Evolutionary conservation across 768 basidiomycete species (phyloP).

Genomic region (Ramaria sp.): DNA sequence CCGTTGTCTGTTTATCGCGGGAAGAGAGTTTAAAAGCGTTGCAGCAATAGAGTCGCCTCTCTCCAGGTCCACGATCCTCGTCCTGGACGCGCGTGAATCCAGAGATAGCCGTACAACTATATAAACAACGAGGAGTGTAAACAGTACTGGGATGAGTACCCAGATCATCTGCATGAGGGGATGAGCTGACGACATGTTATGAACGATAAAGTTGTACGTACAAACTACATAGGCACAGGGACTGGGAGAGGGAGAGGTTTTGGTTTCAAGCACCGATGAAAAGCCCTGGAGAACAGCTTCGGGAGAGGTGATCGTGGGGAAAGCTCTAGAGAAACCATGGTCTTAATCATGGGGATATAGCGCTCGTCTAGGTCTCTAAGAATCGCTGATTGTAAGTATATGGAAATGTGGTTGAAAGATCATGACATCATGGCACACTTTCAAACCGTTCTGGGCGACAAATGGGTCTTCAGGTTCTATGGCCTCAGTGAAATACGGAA

Average conservation of each 20-base stretch:
- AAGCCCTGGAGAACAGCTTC: slow-evolving; percentile 27
- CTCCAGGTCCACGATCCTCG: slow-evolving; percentile 59
- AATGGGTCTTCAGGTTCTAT: slow-evolving; percentile 65
- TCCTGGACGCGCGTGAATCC: slow-evolving; percentile 46
- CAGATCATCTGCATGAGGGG: slow-evolving; percentile 34
- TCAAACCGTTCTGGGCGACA: slow-evolving; percentile 43
- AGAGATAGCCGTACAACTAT: slow-evolving; percentile 45
- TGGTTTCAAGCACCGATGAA: slow-evolving; percentile 26
- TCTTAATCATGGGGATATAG: slow-evolving; percentile 46
- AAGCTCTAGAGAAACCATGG: slow-evolving; percentile 34
- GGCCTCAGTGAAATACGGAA: slow-evolving; percentile 72
- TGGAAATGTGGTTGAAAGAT: neutral
- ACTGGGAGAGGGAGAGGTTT: slow-evolving; percentile 27
- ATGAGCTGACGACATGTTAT: neutral
- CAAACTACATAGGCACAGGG: slow-evolving; percentile 48
- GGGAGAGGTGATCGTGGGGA: slow-evolving; percentile 22
- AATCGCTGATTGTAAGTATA: neutral
- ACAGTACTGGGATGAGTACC: slow-evolving; percentile 46
- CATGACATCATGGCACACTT: slow-evolving; percentile 29
- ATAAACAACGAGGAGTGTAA: slow-evolving; percentile 47
- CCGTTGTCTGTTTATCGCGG: slow-evolving; percentile 51
- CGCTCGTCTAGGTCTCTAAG: slow-evolving; percentile 44
- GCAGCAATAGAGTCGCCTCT: slow-evolving; percentile 38
- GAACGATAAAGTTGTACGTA: slow-evolving; percentile 39
- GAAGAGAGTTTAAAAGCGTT: slow-evolving; percentile 41